Evolutionary conservation across 2,329 filamentous ascomycete genomes (phyloP), one percentile per base, ranked within the genome.

Genomic region (Intubia oerlemansii): DNA sequence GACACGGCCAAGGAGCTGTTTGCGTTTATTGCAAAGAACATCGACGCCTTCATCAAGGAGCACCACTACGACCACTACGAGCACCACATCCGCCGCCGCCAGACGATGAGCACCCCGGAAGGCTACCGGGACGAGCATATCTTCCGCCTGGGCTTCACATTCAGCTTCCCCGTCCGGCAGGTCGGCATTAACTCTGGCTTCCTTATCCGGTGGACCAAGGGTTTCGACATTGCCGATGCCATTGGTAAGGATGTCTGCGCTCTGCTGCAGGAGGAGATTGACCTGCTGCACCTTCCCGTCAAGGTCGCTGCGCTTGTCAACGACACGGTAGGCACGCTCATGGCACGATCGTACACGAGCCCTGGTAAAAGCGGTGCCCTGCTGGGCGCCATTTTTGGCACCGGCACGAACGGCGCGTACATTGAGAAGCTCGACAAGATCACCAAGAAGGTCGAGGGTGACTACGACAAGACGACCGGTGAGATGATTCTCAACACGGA

Each of bases 401-500:
- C 85, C 3, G 85, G 85, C 38, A 95, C 85, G 45, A 98, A 98
- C 47, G 88, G 88, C 30, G 88, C 88, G 2, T 98, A 95, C 48
- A 75, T 95, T 23, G 88, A 98, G 60, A 91, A 90, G 57, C 58
- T 90, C 12, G 54, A 63, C 41, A 84, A 81, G 39, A 67, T 95
- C 44, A 81, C 71, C 45, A 98, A 95, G 57, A 55, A 66, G 11
- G 55, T 76, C 32, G 54, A 59, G 34, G 70, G 70, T 37, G 59
- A 74, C 5, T 88, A 77, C 41, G 81, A 93, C 50, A 59, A 59
- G 27, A 70, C 69, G 7, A 90, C 84, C 0, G 82, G 84, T 29
- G 70, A 90, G 41, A 98, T 98, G 88, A 81, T 98, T 33, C 66
- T 98, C 53, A 98, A 98, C 54, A 85, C 79, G 1, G 88, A 98